Evolutionary conservation across 495 filamentous ascomycete genomes (phyloP).

Genomic region (Bacidia rubella): DNA sequence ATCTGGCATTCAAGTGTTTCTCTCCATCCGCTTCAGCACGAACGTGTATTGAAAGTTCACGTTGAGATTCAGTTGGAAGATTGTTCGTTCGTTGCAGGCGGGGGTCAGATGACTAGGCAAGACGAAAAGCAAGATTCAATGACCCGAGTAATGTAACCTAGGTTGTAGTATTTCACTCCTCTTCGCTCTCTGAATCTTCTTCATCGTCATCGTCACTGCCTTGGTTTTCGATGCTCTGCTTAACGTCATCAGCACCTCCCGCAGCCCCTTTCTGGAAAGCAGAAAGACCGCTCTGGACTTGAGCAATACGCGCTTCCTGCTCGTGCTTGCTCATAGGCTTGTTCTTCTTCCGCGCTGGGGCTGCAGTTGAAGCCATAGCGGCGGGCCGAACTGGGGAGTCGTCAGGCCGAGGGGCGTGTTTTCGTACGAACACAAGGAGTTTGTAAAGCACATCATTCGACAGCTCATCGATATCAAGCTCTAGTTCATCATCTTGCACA

Average conservation of each 20-base stretch:
- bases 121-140: too few species aligned
- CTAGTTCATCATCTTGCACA: slow-evolving; percentile 71
- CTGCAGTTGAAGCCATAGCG: slow-evolving; percentile 28
- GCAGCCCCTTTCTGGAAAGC: slow-evolving; percentile 30
- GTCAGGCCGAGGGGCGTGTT: slow-evolving; percentile 43
- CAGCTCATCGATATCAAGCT: slow-evolving; percentile 80
- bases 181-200: slow-evolving; percentile 42
- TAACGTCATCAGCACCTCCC: slow-evolving; percentile 18
- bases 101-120: too few species aligned
- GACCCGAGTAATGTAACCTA: too few species aligned
- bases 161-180: too few species aligned
- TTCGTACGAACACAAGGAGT: slow-evolving; percentile 64
- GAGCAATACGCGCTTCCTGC: slow-evolving; percentile 76
- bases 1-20: neutral
- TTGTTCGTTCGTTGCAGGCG: too few species aligned
- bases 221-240: slow-evolving; percentile 28
- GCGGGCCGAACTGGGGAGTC: slow-evolving; percentile 28
- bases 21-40: too few species aligned
- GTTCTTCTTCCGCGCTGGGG: slow-evolving; percentile 71
- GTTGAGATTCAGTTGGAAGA: too few species aligned
- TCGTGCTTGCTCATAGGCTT: slow-evolving; percentile 95
- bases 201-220: slow-evolving; percentile 39
- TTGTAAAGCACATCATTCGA: slow-evolving; percentile 58
- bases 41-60: too few species aligned
- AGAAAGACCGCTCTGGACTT: slow-evolving; percentile 48